A percentile compares a stretch with the other conserved stretches of the same genome.
Conservation (phyloP, 306 rosid species). For the Fragaria nilgerrensis region DNA sequence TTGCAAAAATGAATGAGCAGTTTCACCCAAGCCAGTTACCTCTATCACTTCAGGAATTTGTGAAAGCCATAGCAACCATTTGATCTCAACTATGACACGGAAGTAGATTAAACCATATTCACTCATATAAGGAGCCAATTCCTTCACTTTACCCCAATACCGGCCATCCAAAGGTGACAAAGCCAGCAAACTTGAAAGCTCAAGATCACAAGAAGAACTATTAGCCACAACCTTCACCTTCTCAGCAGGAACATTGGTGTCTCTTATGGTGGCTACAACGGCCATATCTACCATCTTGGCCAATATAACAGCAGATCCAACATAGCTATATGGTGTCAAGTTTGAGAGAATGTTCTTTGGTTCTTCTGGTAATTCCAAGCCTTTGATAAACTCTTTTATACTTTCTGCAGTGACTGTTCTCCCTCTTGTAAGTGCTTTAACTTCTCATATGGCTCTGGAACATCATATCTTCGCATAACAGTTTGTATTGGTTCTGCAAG, state of each 20-base stretch:
- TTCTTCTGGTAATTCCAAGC: constrained; percentile 64
- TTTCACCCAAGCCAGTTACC: constrained; percentile 68
- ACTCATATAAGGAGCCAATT: constrained; percentile 10
- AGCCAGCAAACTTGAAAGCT: not conserved
- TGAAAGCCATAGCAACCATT: constrained; percentile 65
- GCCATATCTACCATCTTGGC: constrained; percentile 54
- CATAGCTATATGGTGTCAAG: constrained; percentile 71
- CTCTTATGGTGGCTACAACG: constrained; percentile 24
- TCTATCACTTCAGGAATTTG: constrained; percentile 61
- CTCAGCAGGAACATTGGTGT: constrained; percentile 6
- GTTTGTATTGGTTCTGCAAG: constrained; percentile 98
- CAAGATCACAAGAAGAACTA: not conserved
- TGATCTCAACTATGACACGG: constrained; percentile 27
- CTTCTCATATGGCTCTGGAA: constrained; percentile 95
- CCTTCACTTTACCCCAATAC: constrained; percentile 5
- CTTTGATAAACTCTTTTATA: constrained; percentile 65
- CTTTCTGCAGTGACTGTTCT: constrained; percentile 73
- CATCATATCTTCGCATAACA: constrained; percentile 90
- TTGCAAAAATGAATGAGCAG: constrained; percentile 53
- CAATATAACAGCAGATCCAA: constrained; percentile 81
- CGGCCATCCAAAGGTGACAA: not conserved
- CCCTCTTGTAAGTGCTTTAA: constrained; percentile 85
- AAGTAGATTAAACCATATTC: constrained; percentile 9
- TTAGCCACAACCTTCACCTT: constrained; percentile 14
- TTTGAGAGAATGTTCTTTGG: constrained; percentile 62